Percentiles rank a stretch among this genome's conserved stretches.
These are phyloP conservation scores for Taphrina confusa DNA, from an alignment of 1,139 yeast genomes.

Conservation along the genomic window DNA sequence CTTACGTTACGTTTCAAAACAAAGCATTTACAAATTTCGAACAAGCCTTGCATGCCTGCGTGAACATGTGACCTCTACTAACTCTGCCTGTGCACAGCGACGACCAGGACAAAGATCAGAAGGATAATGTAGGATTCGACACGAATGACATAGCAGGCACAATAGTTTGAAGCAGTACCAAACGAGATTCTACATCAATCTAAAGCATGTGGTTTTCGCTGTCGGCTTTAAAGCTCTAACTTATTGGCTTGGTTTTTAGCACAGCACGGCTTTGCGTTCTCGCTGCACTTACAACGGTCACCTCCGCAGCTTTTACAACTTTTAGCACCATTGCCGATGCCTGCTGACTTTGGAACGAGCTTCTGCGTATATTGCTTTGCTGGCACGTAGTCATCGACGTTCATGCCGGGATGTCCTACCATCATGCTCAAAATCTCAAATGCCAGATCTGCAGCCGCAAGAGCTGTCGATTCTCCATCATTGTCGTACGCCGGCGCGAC, in stretches of 20 bases:
- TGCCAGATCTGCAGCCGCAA: constrained; percentile 76
- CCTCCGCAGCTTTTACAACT: constrained; percentile 19
- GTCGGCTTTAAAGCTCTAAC: not conserved
- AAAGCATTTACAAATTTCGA: constrained; percentile 9
- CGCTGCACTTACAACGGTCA: constrained; percentile 5
- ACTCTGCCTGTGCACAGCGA: not conserved
- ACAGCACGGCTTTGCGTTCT: constrained; percentile 16
- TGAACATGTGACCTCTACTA: not conserved
- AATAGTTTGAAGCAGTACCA: not conserved
- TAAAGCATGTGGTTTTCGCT: not conserved
- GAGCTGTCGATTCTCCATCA: constrained; percentile 66
- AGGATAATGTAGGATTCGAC: not conserved
- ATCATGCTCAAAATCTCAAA: constrained; percentile 69
- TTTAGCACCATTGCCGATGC: not conserved
- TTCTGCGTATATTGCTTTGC: constrained; percentile 9
- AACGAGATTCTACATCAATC: not conserved
- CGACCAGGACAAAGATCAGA: not conserved
- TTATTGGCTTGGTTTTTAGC: not conserved
- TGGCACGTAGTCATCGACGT: constrained; percentile 24
- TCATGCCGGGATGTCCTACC: constrained; percentile 54
- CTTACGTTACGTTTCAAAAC: constrained; percentile 9
- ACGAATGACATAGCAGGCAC: not conserved
- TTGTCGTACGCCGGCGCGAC: constrained; percentile 71
- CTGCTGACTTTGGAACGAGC: not conserved
- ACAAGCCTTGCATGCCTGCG: not conserved